Evolutionary conservation across 129 eudicot genomes (phyloP).

Genomic region (Flaveria ramosissima): DNA sequence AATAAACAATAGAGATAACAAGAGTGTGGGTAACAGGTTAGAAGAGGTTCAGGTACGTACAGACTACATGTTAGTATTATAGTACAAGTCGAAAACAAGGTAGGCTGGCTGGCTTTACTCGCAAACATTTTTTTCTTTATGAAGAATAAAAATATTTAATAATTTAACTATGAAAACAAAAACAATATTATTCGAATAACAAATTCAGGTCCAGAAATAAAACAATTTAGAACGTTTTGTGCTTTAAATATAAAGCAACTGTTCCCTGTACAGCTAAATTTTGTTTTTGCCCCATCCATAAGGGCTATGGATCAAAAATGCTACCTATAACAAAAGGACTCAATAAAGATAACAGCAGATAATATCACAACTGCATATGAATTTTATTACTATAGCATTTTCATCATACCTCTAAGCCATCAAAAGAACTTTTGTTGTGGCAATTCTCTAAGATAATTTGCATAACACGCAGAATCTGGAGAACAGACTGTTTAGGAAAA

Average conservation of each 20-base stretch:
- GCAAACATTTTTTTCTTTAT: background rate
- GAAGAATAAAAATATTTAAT: background rate
- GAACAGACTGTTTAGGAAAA: conserved; percentile 81
- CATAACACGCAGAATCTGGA: conserved; percentile 88
- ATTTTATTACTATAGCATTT: conserved; percentile 1
- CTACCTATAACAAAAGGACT: background rate
- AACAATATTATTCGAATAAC: background rate
- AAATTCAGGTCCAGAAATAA: background rate
- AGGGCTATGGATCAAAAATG: background rate
- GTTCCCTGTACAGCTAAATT: background rate
- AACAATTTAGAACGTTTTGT: background rate
- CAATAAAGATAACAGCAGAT: background rate
- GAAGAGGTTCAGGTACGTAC: background rate
- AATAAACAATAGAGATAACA: conserved; percentile 1
- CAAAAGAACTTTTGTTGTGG: conserved; percentile 83
- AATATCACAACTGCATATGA: background rate
- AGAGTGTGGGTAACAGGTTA: background rate
- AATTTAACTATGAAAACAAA: background rate
- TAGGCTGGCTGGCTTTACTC: background rate
- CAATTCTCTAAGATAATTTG: conserved; percentile 91
- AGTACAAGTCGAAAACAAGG: background rate
- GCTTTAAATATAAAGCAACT: background rate
- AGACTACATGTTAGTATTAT: background rate
- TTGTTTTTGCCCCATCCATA: conserved; percentile 6
- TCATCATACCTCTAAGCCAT: conserved; percentile 80